Percentiles rank a stretch among this genome's conserved stretches.
Conservation (phyloP, 352 stramenopile species). For the Elongisporangium senticosum region DNA sequence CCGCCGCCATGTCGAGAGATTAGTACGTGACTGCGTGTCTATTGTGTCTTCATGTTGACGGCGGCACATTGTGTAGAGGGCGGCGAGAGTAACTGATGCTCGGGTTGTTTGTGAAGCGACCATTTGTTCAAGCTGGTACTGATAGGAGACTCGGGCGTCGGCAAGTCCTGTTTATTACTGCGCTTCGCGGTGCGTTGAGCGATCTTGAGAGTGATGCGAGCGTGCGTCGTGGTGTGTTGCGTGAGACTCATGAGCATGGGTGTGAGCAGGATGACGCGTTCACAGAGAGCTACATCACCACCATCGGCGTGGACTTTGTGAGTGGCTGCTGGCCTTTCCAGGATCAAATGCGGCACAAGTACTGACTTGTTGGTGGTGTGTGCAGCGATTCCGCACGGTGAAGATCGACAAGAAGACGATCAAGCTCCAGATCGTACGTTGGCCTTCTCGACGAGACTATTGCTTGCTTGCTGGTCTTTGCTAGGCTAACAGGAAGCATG, state of each 20-base stretch:
- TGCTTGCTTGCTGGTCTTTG: background rate
- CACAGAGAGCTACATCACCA: slow-evolving; percentile 97
- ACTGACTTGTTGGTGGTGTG: slow-evolving; percentile 3
- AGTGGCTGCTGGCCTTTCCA: slow-evolving; percentile 13
- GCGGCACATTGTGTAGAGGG: slow-evolving; percentile 6
- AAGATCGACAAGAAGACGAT: slow-evolving; percentile 99
- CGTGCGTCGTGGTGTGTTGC: background rate
- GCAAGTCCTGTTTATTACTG: slow-evolving; percentile 97
- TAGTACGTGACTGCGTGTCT: slow-evolving; percentile 41
- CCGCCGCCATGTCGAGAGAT: slow-evolving; percentile 63
- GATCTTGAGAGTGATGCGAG: background rate
- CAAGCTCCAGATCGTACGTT: slow-evolving; percentile 96
- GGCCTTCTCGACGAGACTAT: background rate
- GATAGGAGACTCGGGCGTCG: slow-evolving; percentile 97
- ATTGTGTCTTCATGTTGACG: slow-evolving; percentile 5
- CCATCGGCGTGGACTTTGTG: slow-evolving; percentile 94
- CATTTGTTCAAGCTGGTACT: slow-evolving; percentile 98
- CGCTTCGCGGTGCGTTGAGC: slow-evolving; percentile 91
- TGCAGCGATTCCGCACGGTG: slow-evolving; percentile 92
- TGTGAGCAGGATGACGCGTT: slow-evolving; percentile 91
- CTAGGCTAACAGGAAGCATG: background rate
- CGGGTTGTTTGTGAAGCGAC: slow-evolving; percentile 40
- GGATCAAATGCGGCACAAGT: background rate
- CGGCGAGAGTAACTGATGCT: slow-evolving; percentile 4
- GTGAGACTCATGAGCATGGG: background rate